Base-by-base conservation (phyloP, 768 basidiomycete species). In the Termitomyces sp. region DNA sequence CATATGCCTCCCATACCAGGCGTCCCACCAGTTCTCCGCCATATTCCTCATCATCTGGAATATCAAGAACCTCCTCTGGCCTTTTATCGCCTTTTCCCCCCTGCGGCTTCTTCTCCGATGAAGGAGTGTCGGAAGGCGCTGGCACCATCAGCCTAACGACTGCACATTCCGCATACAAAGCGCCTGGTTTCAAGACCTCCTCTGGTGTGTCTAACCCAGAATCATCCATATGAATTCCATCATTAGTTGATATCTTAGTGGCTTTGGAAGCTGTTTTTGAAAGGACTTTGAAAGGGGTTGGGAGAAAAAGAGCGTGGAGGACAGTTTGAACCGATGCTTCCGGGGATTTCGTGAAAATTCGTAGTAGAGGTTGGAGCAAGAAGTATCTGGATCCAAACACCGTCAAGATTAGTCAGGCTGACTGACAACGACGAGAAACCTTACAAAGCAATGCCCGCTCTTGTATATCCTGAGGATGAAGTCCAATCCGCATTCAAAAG, bases 221-320 rank as follows among this genome's bases (percentile, higher is more conserved):
- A n/a, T 52, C 21, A 11, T 63, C 64, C 17, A 64, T 64, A 23
- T 50, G 49, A 21, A 23, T 56, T 10, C 44, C 54, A 17, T 59
- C 37, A 23, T 55, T 58, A 7, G 25, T n/a, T 10, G 58, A 9
- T 4, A 58, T 17, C 5, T 39, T 23, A 11, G 41, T 7, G 3
- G 25, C 21, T 52, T 52, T 54, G 4, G 64, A 54, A 2, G 58
- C 61, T 2, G 66, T 59, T 37, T 69, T 70, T 4, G 74, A 64
- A 25, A 77, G 65, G 40, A 77, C 72, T 68, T 89, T 90, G 73
- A 89, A 85, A 3, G 89, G 88, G 3, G 87, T 89, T 0, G 90
- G 90, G 16, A 92, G 78, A 68, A 90, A 94, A 14, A 96, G 79
- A 0, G 80, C 86, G 59, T 93, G 93, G 3, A 94, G 70, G n/a